Conservation (phyloP, 2,329 filamentous ascomycete genomes). For the Apiospora aurea region DNA sequence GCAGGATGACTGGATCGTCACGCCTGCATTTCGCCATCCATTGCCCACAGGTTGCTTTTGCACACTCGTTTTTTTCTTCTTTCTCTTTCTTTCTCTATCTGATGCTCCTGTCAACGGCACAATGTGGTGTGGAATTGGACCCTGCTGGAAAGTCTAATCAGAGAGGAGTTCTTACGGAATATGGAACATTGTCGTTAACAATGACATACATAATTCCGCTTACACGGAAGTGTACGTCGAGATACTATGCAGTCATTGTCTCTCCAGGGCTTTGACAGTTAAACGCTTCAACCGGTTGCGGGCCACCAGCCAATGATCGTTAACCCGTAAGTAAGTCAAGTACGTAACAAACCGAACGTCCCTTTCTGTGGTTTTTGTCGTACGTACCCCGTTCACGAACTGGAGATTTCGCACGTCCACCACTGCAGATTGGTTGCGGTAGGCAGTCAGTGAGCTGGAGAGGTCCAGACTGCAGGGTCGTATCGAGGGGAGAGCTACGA, state of each 20-base stretch:
- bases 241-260: not conserved
- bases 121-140: slow-evolving; percentile 5
- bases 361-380: not conserved
- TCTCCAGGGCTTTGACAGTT: not conserved
- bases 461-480: slow-evolving; percentile 5
- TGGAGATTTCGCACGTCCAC: not conserved
- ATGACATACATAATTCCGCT: slow-evolving; percentile 7
- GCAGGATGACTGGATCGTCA: slow-evolving; percentile 13
- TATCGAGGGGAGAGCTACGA: not conserved
- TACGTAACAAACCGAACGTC: not conserved
- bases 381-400: not conserved
- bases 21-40: slow-evolving; percentile 15
- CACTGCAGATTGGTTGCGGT: not conserved
- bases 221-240: too few relatives aligned
- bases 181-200: slow-evolving; percentile 5
- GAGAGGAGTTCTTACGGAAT: not conserved
- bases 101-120: slow-evolving; percentile 8
- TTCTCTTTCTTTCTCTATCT: not conserved
- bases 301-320: slow-evolving; percentile 4
- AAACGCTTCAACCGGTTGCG: not conserved
- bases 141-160: slow-evolving; percentile 18
- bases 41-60: slow-evolving; percentile 17
- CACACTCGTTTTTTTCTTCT: not conserved
- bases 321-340: slow-evolving; percentile 1
- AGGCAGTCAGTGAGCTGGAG: not conserved